phyloP scores from a whole-genome alignment of 2,329 filamentous ascomycete genomes.

The Ilyonectria sp. region DNA sequence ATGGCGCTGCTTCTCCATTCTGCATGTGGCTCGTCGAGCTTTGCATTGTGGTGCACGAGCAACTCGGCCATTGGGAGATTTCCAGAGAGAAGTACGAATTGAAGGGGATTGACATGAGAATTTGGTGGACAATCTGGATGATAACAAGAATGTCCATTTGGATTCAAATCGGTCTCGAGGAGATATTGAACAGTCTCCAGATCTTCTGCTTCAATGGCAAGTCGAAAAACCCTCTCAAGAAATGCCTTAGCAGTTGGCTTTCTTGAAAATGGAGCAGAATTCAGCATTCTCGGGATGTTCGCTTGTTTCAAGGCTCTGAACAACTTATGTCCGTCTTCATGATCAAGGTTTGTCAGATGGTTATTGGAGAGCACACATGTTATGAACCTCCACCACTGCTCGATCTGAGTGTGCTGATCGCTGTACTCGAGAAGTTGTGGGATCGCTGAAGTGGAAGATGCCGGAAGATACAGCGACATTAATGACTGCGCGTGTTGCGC shows the following conservation, averaged over 20 bases:
- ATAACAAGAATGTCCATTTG: background rate
- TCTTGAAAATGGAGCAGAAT: background rate
- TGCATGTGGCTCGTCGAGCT: background rate
- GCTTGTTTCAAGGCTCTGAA: background rate
- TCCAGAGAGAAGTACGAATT: background rate
- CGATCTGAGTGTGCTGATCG: background rate
- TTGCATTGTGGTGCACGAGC: background rate
- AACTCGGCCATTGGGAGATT: background rate
- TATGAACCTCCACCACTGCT: background rate
- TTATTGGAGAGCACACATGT: background rate
- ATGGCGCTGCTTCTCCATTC: background rate
- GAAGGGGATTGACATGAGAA: background rate
- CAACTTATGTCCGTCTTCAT: background rate
- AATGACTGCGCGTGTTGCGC: background rate
- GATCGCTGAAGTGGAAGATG: background rate
- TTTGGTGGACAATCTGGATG: background rate
- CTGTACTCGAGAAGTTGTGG: background rate
- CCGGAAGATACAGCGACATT: background rate
- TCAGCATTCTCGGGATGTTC: background rate
- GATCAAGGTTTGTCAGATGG: background rate
- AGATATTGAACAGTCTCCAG: background rate
- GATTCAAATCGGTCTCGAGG: background rate
- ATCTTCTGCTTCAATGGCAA: background rate
- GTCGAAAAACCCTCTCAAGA: slow-evolving; percentile 1
- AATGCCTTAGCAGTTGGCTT: background rate